Evolutionary conservation across 2,329 filamentous ascomycete genomes (phyloP).

Genomic region (Venturia nashicola): DNA sequence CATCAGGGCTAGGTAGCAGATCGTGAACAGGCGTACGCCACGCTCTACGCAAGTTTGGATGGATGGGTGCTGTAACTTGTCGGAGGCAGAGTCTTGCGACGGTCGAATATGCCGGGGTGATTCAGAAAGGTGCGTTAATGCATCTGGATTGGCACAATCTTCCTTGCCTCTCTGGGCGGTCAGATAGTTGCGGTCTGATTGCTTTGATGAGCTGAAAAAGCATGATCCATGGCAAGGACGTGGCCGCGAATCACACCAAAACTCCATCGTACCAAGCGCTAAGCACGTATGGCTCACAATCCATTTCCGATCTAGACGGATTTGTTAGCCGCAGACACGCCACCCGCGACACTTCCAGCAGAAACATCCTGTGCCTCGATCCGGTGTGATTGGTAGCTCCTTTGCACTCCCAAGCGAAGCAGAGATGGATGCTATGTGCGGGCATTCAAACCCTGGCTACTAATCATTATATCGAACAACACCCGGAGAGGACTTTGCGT

Average conservation of each 20-base stretch:
- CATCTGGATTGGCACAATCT: neutral
- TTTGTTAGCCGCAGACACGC: neutral
- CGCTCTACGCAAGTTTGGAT: neutral
- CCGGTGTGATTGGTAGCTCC: neutral
- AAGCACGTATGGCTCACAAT: neutral
- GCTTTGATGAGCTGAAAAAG: neutral
- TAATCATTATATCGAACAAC: too few relatives aligned
- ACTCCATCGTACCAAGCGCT: neutral
- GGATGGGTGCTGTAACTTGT: neutral
- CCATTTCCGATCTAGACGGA: neutral
- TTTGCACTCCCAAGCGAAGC: neutral
- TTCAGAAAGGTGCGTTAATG: neutral
- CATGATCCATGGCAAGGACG: neutral
- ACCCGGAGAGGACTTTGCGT: neutral
- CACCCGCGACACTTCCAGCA: neutral
- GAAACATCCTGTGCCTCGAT: neutral
- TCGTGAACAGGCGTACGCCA: neutral
- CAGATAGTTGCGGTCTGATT: neutral
- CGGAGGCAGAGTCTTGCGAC: neutral
- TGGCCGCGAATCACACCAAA: neutral
- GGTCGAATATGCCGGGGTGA: neutral
- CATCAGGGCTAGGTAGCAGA: conserved; percentile 2
- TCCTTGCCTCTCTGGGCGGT: neutral
- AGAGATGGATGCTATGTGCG: neutral
- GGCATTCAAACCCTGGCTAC: neutral